Evolutionary conservation across 495 filamentous ascomycete genomes (phyloP), one percentile per base, ranked within the genome.

Genomic region (Penicillium cinerascens): DNA sequence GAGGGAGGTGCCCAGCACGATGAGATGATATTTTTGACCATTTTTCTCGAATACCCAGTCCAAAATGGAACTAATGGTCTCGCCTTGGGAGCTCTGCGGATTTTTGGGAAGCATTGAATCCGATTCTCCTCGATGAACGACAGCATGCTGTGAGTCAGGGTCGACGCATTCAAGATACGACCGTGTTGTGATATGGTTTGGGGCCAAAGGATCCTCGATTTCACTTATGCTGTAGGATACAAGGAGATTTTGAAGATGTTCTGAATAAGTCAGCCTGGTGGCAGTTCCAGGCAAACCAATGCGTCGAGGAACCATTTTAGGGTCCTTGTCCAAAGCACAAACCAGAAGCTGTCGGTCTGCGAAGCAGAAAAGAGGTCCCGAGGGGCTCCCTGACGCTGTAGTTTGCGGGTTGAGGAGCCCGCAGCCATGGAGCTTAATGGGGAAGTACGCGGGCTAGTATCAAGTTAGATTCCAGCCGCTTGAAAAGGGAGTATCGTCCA

Each of bases 31-130:
- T 38, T 65, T 58, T n/a, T 75, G 59, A 9, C 64, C 69, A 18
- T 64, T 63, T 51, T 63, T 66, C 38, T 57, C 59, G 23, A 74
- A 76, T 7, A 64, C 68, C 78, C 78, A 81, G 50, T 81, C 78
- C 16, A 74, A 48, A 10, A 80, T 74, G 45, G 74, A 78, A 25
- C 71, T 73, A 43, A 79, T 70, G 13, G 63, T 72, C 54, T 81
- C 78, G 6, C 76, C 76, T n/a, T 67, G 61, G 25, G 65, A 59
- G 11, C 62, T n/a, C 2, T 33, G 49, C 4, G 49, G 40, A 17
- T 23, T 23, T 1, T 15, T 6, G 49, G 40, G 17, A 17, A 1
- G 10, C 20, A 6, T 43, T 13, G 4, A 20, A 23, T 47, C 8
- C 27, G 15, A 23, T n/a, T 53, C 44, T 6, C 35, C 22, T 29